These are phyloP conservation scores for Colletotrichum phormii DNA, from an alignment of 2,329 filamentous ascomycete genomes.

Conservation along the genomic window DNA sequence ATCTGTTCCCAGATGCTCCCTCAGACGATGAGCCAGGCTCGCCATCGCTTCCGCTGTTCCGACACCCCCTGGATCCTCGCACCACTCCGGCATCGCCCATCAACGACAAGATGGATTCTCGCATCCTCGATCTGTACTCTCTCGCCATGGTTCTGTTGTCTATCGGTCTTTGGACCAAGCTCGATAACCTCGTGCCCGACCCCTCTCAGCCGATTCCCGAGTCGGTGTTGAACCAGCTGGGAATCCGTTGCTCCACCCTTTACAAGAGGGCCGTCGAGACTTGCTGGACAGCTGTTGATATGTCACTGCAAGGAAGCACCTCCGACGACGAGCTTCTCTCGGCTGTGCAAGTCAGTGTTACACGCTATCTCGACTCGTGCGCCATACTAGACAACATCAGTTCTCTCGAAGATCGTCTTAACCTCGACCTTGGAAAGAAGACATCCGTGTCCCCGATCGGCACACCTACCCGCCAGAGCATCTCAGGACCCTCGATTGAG, in stretches of 20 bases:
- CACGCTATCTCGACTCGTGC: slow-evolving; percentile 71
- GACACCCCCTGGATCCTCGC: slow-evolving; percentile 74
- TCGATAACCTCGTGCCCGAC: slow-evolving; percentile 64
- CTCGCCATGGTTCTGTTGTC: slow-evolving; percentile 80
- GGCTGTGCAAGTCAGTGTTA: slow-evolving; percentile 65
- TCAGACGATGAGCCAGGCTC: slow-evolving; percentile 46
- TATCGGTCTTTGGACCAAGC: slow-evolving; percentile 79
- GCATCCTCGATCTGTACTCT: slow-evolving; percentile 77
- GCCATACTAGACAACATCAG: slow-evolving; percentile 70
- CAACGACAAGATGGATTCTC: slow-evolving; percentile 62
- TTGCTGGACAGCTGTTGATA: slow-evolving; percentile 78
- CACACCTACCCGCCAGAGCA: slow-evolving; percentile 11
- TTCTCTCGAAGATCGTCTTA: slow-evolving; percentile 65
- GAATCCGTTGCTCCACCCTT: slow-evolving; percentile 76
- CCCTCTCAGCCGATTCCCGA: slow-evolving; percentile 65
- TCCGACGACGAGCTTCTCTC: slow-evolving; percentile 64
- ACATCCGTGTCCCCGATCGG: slow-evolving; percentile 3
- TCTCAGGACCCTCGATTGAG: slow-evolving; percentile 27
- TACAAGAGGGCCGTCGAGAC: slow-evolving; percentile 81
- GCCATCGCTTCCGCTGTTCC: slow-evolving; percentile 60
- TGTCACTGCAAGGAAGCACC: slow-evolving; percentile 61
- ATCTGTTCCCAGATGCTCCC: slow-evolving; percentile 71
- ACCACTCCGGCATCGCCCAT: slow-evolving; percentile 61
- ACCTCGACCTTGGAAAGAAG: slow-evolving; percentile 56
- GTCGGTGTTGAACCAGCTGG: slow-evolving; percentile 71